Base-by-base conservation (phyloP, 2,329 filamentous ascomycete species). In the Xylaria arbuscula region DNA sequence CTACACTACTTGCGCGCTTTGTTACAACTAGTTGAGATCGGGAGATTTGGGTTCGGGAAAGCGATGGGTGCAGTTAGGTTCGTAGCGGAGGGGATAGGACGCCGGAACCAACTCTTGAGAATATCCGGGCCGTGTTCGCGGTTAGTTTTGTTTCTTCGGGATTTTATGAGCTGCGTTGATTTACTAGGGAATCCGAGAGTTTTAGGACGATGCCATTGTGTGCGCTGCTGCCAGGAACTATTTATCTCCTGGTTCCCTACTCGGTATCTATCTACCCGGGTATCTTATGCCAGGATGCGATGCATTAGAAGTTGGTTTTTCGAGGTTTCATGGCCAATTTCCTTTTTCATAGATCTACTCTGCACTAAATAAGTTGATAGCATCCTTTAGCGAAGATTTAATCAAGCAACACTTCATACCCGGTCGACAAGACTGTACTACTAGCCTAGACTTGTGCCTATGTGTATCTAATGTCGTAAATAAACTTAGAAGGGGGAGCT, bases 311-410 rank as follows among this genome's bases (percentile, higher is more conserved):
- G 24, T 17, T 7, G 38, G 11, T 42, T 3, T 28, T 13, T 22
- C 3, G 2, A 15, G 48, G 9, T 24, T 45, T 51, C 17, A 1
- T 7, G 10, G 36, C 2, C 6, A 3, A 4, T 36, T 17, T 50
- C 24, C 8, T 1, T 15, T 51, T 28, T 32, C 17, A 36, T 34
- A 1, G 5, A 3, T 54, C 36, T 47, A 17, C 36, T 51, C 17
- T 42, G 42, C 17, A 28, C 55, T 34, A 32, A 22, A 19, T 57
- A 42, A n/a, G 19, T 42, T 10, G 22, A 17, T 2, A 54, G 36
- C 34, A 17, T 17, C 36, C 22, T 57, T 57, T 7, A 34, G 5
- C 38, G 55, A 45, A 57, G 15, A 57, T 45, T 57, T 45, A 57
- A 54, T 34, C 6, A 17, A 54, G 17, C 6, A 17, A 17, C 15